Evolutionary conservation across 23 red algal genomes (phyloP), one percentile per base, ranked within the genome.

Genomic region (Agarophyton chilense): DNA sequence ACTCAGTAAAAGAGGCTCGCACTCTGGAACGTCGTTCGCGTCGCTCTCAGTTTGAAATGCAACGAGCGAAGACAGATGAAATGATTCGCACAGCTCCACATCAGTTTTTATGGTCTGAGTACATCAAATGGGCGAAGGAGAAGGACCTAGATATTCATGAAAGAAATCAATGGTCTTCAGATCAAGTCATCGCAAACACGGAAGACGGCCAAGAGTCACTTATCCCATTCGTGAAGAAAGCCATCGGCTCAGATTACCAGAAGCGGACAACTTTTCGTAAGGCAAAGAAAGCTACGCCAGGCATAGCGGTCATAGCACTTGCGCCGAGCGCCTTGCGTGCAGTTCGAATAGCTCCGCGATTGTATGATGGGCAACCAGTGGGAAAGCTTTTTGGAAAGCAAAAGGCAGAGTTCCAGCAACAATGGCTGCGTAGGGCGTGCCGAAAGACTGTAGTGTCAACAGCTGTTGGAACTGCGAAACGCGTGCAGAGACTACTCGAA

Each of bases 381-480:
- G 83, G 83, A 1, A 88, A 88, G 83, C 53, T 88, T 2, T 88
- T 88, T 58, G 70, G 83, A 22, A 88, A 88, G 50, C 83, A 88
- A 39, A 14, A 44, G 41, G 50, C 51, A 45, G 83, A 57, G 31
- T 22, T 10, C 26, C 83, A 88, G 39, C 66, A 61, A 19, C 46
- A 74, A 64, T 88, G 83, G 83, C 52, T 88, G 47, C 24, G 32
- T 13, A 58, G 33, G 49, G 66, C 45, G 36, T 74, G 83, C 38
- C 54, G 43, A 21, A 76, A 88, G 17, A 53, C 40, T 10, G 34
- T 77, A 28, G 42, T 44, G 26, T 67, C 83, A 38, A 88, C 53
- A 9, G 83, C 83, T 58, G 83, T 38, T 21, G 83, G 83, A n/a
- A 88, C 83, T 22, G 83, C 83, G 42, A 88, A 62, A 31, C 66